These are phyloP conservation scores for Aspergillus sp. DNA, from an alignment of 2,329 filamentous ascomycete genomes.

Conservation along the genomic window DNA sequence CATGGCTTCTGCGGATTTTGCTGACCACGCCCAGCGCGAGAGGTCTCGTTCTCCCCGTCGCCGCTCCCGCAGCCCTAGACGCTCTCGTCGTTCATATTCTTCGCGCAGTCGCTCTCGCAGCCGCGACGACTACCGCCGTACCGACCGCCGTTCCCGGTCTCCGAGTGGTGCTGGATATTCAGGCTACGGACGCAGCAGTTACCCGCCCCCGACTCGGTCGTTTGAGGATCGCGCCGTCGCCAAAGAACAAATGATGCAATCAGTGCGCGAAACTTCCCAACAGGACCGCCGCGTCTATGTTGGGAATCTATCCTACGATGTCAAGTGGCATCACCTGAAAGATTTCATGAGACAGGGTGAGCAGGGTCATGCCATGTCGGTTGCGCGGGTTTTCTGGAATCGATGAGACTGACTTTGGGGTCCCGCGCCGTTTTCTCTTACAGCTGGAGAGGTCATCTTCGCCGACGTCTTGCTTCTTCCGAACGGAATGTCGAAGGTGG, in stretches of 20 bases:
- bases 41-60: slow-evolving; percentile 56
- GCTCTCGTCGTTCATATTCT: slow-evolving; percentile 67
- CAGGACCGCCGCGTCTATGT: slow-evolving; percentile 99
- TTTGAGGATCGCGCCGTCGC: slow-evolving; percentile 75
- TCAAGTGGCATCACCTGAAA: slow-evolving; percentile 99
- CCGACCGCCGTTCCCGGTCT: slow-evolving; percentile 68
- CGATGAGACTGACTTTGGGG: slow-evolving; percentile 21
- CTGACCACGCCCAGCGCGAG: slow-evolving; percentile 58
- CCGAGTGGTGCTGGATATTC: slow-evolving; percentile 68
- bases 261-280: slow-evolving; percentile 85
- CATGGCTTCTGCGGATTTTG: slow-evolving; percentile 17
- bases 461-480: slow-evolving; percentile 98
- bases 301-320: slow-evolving; percentile 97
- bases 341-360: slow-evolving; percentile 99
- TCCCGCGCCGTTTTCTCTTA: slow-evolving; percentile 16
- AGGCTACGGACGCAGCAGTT: slow-evolving; percentile 50
- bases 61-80: slow-evolving; percentile 73
- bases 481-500: slow-evolving; percentile 99
- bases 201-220: slow-evolving; percentile 55
- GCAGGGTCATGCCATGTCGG: slow-evolving; percentile 27
- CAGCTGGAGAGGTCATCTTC: slow-evolving; percentile 98
- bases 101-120: slow-evolving; percentile 70
- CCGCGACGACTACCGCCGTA: slow-evolving; percentile 67
- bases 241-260: slow-evolving; percentile 94
- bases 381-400: slow-evolving; percentile 9